Percentiles rank a stretch among this genome's conserved stretches.
Evolutionary conservation across 768 basidiomycete species (phyloP).

Genomic region (Lactarius quietus): DNA sequence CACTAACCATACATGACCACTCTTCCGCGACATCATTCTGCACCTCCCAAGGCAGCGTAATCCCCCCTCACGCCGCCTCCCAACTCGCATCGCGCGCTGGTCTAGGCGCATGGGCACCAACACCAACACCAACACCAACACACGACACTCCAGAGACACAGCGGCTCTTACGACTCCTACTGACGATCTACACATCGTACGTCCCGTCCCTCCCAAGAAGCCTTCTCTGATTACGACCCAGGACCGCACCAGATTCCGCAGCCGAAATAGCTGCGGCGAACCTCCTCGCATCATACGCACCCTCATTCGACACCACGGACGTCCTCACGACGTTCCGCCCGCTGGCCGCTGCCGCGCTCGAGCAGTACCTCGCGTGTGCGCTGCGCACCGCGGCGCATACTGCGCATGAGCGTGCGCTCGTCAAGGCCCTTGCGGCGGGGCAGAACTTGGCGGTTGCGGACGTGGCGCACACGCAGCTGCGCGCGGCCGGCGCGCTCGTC

Average conservation of each 20-base stretch:
- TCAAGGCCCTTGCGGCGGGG: constrained; percentile 75
- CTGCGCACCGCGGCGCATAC: constrained; percentile 41
- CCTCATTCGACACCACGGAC: constrained; percentile 72
- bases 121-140: too few relatives aligned
- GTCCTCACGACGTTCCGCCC: constrained; percentile 74
- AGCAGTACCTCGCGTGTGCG: constrained; percentile 7
- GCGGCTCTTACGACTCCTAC: too few relatives aligned
- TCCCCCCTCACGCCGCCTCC: too few relatives aligned
- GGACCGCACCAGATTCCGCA: background rate
- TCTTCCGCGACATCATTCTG: too few relatives aligned
- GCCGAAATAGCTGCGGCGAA: constrained; percentile 30
- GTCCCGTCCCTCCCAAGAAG: background rate
- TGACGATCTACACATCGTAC: constrained; percentile 66
- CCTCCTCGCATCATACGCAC: too few relatives aligned
- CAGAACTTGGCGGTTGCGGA: constrained; percentile 72
- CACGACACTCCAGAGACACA: too few relatives aligned
- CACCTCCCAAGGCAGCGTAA: too few relatives aligned
- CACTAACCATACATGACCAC: too few relatives aligned
- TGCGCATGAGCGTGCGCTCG: constrained; percentile 64
- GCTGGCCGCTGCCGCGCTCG: constrained; percentile 65
- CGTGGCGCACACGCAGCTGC: too few relatives aligned
- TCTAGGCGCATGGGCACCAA: too few relatives aligned
- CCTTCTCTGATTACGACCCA: too few relatives aligned
- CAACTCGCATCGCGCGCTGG: too few relatives aligned
- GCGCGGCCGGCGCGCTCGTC: constrained; percentile 17